Conservation (phyloP, 2,329 filamentous ascomycete species). For the Alternaria sp. region DNA sequence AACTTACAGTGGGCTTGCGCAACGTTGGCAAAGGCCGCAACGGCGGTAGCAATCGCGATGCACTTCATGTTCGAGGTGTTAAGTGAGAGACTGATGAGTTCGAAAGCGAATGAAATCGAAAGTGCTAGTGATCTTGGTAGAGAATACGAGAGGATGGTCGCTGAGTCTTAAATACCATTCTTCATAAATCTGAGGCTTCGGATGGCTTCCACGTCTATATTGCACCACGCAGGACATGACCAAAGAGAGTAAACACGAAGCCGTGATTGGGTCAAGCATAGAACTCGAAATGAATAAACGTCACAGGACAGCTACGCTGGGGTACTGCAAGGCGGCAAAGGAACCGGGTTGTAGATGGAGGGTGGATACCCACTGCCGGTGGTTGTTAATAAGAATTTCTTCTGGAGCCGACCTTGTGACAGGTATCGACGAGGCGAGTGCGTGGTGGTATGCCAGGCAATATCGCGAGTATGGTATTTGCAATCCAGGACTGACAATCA, state of each 20-base stretch:
- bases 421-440: constrained; percentile 20
- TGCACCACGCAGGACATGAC: constrained; percentile 24
- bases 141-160: constrained; percentile 14
- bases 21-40: constrained; percentile 46
- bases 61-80: constrained; percentile 42
- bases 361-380: constrained; percentile 31
- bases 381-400: constrained; percentile 22
- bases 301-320: constrained; percentile 25
- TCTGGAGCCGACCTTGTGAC: constrained; percentile 30
- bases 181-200: constrained; percentile 4
- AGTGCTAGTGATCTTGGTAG: constrained; percentile 10
- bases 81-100: constrained; percentile 8
- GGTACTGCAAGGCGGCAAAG: constrained; percentile 26
- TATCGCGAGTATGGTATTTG: constrained; percentile 32
- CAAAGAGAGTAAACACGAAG: constrained; percentile 22
- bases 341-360: constrained; percentile 29
- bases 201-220: constrained; percentile 29
- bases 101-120: constrained; percentile 12
- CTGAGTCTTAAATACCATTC: constrained; percentile 34
- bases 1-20: constrained; percentile 49
- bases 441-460: constrained; percentile 31
- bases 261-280: constrained; percentile 35
- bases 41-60: constrained; percentile 40
- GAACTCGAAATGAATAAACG: constrained; percentile 37
- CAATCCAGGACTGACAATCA: constrained; percentile 23